Evolutionary conservation across 2,329 filamentous ascomycete genomes (phyloP).

Genomic region (Verticillium tricorpus): DNA sequence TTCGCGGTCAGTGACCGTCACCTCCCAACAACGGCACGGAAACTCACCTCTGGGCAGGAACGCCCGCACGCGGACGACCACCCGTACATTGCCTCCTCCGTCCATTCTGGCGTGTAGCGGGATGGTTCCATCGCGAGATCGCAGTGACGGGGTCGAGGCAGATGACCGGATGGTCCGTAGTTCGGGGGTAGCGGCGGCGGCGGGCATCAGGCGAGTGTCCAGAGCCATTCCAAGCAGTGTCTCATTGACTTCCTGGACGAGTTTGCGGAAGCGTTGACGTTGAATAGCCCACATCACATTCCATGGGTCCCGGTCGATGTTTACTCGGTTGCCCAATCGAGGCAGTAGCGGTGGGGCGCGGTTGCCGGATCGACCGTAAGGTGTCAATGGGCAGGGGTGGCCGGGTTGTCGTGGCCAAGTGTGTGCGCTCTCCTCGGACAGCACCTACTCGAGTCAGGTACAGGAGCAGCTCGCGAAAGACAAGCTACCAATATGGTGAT

Average conservation of each 20-base stretch:
- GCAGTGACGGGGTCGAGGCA: slow-evolving; percentile 74
- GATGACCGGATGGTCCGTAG: slow-evolving; percentile 50
- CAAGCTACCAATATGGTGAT: background rate
- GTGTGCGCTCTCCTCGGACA: background rate
- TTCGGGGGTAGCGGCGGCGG: slow-evolving; percentile 29
- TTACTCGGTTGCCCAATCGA: slow-evolving; percentile 15
- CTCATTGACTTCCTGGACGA: slow-evolving; percentile 32
- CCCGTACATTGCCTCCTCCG: slow-evolving; percentile 71
- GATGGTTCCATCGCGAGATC: slow-evolving; percentile 65
- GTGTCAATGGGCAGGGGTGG: slow-evolving; percentile 1
- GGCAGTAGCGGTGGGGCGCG: slow-evolving; percentile 9
- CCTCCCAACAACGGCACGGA: slow-evolving; percentile 3
- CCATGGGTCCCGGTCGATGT: slow-evolving; percentile 8
- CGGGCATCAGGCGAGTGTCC: slow-evolving; percentile 41
- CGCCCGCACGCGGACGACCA: slow-evolving; percentile 75
- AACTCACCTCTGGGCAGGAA: slow-evolving; percentile 71
- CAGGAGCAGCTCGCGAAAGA: background rate
- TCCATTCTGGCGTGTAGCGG: slow-evolving; percentile 53
- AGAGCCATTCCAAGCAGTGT: slow-evolving; percentile 36
- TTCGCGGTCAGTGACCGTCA: slow-evolving; percentile 8
- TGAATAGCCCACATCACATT: slow-evolving; percentile 14
- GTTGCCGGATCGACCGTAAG: slow-evolving; percentile 11
- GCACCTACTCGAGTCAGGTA: background rate
- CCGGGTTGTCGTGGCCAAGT: background rate
- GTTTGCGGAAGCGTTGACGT: slow-evolving; percentile 34